Percentiles rank a stretch among this genome's conserved stretches.
Evolutionary conservation across 495 filamentous ascomycete genomes (phyloP).

Genomic region (Trichoderma gamsii): DNA sequence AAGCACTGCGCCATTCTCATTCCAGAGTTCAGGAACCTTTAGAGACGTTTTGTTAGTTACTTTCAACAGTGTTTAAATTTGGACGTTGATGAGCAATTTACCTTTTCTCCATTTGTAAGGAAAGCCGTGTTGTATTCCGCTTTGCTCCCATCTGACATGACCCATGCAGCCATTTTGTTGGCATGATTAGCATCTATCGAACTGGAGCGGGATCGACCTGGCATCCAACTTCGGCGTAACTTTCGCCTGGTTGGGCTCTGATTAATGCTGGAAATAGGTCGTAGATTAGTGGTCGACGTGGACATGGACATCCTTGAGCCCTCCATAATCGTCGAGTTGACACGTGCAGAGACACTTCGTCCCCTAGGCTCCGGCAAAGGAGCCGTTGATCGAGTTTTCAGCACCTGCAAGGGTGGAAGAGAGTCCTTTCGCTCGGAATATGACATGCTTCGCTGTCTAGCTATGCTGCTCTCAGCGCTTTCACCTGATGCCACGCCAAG

Average conservation of each 20-base stretch:
- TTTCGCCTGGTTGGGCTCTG: slow-evolving; percentile 25
- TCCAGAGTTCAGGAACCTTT: slow-evolving; percentile 84
- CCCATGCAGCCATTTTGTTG: slow-evolving; percentile 50
- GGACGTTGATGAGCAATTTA: slow-evolving; percentile 24
- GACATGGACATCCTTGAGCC: not conserved
- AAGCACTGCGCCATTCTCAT: slow-evolving; percentile 72
- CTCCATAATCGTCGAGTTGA: not conserved
- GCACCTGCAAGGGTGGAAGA: not conserved
- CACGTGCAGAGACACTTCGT: slow-evolving; percentile 1
- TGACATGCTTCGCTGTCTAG: not conserved
- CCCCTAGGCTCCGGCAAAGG: slow-evolving; percentile 1
- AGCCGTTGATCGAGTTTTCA: slow-evolving; percentile 1
- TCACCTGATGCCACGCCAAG: not conserved
- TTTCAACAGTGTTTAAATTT: not conserved
- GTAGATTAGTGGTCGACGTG: not conserved
- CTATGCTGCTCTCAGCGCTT: not conserved
- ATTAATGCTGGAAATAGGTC: not conserved
- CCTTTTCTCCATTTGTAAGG: slow-evolving; percentile 55
- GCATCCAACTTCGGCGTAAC: slow-evolving; percentile 39
- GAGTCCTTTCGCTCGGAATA: not conserved
- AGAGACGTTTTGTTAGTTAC: slow-evolving; percentile 1
- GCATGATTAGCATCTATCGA: slow-evolving; percentile 27
- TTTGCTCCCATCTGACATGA: slow-evolving; percentile 50
- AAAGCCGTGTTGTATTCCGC: slow-evolving; percentile 56
- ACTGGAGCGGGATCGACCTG: slow-evolving; percentile 38